A percentile compares a stretch with the other conserved stretches of the same genome.
These are phyloP conservation scores for Taphrina pruni DNA, from an alignment of 1,139 yeast genomes.

Conservation along the genomic window DNA sequence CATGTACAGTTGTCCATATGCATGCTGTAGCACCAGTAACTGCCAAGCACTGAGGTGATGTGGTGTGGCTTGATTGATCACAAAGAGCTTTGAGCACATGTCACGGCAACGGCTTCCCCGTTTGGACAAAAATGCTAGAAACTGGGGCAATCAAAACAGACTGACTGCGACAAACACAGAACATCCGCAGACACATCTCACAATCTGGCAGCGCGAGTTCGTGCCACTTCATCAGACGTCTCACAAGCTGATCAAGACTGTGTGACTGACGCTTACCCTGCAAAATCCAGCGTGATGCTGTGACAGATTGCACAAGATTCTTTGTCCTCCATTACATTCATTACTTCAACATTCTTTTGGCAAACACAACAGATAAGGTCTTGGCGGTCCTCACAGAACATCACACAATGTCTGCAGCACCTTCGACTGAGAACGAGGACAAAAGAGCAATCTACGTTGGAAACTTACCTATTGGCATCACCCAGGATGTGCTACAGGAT, in stretches of 20 bases:
- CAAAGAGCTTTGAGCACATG: conserved; percentile 2
- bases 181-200: neutral
- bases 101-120: conserved; percentile 8
- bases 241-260: neutral
- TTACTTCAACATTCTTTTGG: neutral
- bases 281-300: no score
- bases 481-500: conserved; percentile 67
- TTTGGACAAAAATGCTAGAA: neutral
- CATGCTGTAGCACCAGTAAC: no score
- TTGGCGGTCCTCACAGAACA: neutral
- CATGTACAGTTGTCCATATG: no score
- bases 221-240: neutral
- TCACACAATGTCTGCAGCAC: neutral
- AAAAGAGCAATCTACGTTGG: conserved; percentile 73
- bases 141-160: conserved; percentile 28
- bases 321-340: neutral
- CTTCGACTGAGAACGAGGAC: conserved; percentile 16
- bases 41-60: no score
- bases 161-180: neutral
- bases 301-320: neutral
- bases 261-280: neutral
- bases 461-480: conserved; percentile 67
- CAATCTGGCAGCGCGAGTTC: no score
- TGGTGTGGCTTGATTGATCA: conserved; percentile 1
- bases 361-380: neutral